phyloP scores from a whole-genome alignment of 805 yeast genomes.

The Tetrapisispora namnaoensis region DNA sequence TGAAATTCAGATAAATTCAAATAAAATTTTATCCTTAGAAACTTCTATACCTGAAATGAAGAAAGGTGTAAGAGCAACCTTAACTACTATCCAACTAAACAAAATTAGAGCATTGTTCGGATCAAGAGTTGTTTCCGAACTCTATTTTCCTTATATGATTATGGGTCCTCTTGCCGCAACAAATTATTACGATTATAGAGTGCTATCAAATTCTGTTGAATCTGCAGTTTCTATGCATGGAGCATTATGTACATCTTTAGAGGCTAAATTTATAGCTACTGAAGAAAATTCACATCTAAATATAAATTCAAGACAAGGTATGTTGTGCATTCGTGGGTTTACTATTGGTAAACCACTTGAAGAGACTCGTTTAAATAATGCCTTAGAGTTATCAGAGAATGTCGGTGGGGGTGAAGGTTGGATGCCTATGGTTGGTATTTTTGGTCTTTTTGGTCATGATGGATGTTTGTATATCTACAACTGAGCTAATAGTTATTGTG shows the following conservation, averaged over 20 bases:
- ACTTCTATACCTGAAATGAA: slow-evolving; percentile 8
- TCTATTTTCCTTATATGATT: slow-evolving; percentile 29
- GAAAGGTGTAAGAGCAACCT: slow-evolving; percentile 5
- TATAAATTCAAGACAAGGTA: slow-evolving; percentile 38
- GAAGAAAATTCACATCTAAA: slow-evolving; percentile 23
- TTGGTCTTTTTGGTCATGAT: slow-evolving; percentile 57
- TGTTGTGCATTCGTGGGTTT: slow-evolving; percentile 52
- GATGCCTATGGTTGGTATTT: slow-evolving; percentile 42
- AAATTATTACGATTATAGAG: slow-evolving; percentile 54
- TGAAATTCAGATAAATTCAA: slow-evolving; percentile 17
- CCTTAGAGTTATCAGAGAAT: slow-evolving; percentile 25
- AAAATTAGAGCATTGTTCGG: slow-evolving; percentile 37
- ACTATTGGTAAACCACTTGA: slow-evolving; percentile 46
- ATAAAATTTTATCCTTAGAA: slow-evolving; percentile 12
- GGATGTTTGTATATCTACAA: slow-evolving; percentile 54
- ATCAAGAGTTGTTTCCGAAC: slow-evolving; percentile 44
- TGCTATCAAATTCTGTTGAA: slow-evolving; percentile 29
- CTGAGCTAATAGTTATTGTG: slow-evolving; percentile 4
- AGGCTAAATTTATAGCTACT: slow-evolving; percentile 41
- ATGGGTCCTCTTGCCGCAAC: slow-evolving; percentile 52
- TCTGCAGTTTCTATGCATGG: slow-evolving; percentile 38
- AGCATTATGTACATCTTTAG: slow-evolving; percentile 49
- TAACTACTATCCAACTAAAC: slow-evolving; percentile 29
- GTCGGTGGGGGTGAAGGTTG: slow-evolving; percentile 40
- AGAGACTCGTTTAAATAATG: slow-evolving; percentile 20